Evolutionary conservation across 1,284 basidiomycete genomes (phyloP).

Genomic region (Papiliotrema laurentii): DNA sequence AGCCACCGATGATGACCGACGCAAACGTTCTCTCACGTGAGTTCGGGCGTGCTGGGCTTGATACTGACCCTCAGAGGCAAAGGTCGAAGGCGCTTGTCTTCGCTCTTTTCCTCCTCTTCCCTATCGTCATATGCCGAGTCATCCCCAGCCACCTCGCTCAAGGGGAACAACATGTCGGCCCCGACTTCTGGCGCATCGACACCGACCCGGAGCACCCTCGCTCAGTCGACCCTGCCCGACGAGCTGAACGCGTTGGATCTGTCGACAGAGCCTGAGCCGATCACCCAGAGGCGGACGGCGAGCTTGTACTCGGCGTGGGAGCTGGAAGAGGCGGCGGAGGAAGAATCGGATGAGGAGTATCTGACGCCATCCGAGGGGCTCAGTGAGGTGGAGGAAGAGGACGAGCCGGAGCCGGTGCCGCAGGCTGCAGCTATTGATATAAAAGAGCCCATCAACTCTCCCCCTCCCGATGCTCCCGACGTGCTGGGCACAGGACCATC

Average conservation of each 20-base stretch:
- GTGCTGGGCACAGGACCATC: conserved; percentile 23
- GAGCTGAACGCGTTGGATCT: too few species aligned
- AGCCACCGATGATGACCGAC: conserved; percentile 10
- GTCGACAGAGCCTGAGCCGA: background rate
- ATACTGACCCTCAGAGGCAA: conserved; percentile 8
- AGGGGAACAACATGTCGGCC: conserved; percentile 15
- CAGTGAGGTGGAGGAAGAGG: conserved; percentile 47
- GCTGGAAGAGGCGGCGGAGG: conserved; percentile 23
- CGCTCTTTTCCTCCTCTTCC: conserved; percentile 35
- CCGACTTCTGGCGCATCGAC: conserved; percentile 30
- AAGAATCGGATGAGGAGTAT: conserved; percentile 37
- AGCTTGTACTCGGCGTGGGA: conserved; percentile 46
- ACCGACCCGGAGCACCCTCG: conserved; percentile 13
- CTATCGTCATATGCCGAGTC: conserved; percentile 19
- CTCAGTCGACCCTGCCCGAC: conserved; percentile 1
- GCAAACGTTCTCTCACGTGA: conserved; percentile 16
- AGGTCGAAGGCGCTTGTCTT: conserved; percentile 32
- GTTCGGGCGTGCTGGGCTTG: background rate
- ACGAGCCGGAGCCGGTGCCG: conserved; percentile 38
- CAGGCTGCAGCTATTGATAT: too few species aligned
- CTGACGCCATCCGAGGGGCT: conserved; percentile 45
- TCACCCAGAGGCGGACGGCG: conserved; percentile 14
- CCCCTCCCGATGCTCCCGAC: conserved; percentile 9
- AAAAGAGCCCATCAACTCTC: background rate
- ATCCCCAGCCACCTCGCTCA: background rate